Conservation (phyloP, 306 rosid genomes). For the Prunus fruticosa region DNA sequence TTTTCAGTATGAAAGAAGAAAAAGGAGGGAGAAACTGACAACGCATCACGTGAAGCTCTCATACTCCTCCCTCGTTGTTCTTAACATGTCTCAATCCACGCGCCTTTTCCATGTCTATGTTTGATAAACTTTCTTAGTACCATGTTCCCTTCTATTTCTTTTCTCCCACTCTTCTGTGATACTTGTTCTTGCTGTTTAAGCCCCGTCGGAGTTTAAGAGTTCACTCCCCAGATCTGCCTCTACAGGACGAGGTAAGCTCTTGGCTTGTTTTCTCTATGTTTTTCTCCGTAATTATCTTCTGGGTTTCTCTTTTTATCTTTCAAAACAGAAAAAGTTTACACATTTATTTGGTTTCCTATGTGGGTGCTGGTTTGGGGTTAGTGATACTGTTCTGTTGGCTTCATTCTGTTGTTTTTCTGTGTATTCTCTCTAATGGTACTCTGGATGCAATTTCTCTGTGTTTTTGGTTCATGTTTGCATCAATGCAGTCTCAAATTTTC, state of each 20-base stretch:
- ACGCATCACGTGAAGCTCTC: conserved; percentile 54
- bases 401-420: background rate
- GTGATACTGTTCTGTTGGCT: background rate
- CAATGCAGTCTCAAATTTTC: background rate
- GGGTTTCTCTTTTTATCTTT: conserved; percentile 2
- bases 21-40: conserved; percentile 44
- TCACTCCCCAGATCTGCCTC: conserved; percentile 39
- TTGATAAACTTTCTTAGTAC: background rate
- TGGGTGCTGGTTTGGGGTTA: background rate
- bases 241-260: conserved; percentile 7
- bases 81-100: conserved; percentile 40
- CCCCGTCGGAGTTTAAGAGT: conserved; percentile 12
- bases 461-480: background rate
- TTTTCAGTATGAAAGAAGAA: conserved; percentile 19
- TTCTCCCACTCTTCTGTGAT: background rate
- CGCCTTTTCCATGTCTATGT: conserved; percentile 35
- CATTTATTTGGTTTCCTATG: background rate
- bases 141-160: background rate
- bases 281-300: background rate
- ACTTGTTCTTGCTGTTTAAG: background rate
- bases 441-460: background rate
- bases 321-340: background rate
- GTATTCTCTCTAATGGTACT: background rate
- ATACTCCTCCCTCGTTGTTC: conserved; percentile 17
- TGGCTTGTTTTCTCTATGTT: conserved; percentile 3